A percentile compares a stretch with the other conserved stretches of the same genome.
These are phyloP conservation scores for Lomentospora prolificans DNA, from an alignment of 2,329 filamentous ascomycete species.

Conservation along the genomic window DNA sequence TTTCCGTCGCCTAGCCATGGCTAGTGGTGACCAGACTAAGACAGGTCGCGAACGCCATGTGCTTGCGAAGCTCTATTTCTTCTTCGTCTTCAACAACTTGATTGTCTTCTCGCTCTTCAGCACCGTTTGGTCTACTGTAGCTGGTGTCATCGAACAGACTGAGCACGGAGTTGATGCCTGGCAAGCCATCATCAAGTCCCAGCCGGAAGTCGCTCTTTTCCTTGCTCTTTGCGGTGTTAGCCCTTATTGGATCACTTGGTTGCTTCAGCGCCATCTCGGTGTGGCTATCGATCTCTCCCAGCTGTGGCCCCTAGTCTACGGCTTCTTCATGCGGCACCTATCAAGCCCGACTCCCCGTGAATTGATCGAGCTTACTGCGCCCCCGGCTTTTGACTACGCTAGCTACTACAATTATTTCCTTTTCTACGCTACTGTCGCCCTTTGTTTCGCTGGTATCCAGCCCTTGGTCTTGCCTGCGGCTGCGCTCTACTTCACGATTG, in stretches of 20 bases:
- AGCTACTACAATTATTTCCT: constrained; percentile 98
- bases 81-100: constrained; percentile 97
- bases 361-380: constrained; percentile 85
- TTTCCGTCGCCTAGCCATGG: constrained; percentile 77
- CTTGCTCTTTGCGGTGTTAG: constrained; percentile 71
- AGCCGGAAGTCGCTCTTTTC: constrained; percentile 57
- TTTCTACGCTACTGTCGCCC: constrained; percentile 81
- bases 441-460: constrained; percentile 78
- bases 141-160: constrained; percentile 51
- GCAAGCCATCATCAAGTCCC: constrained; percentile 54
- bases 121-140: constrained; percentile 65
- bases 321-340: constrained; percentile 77
- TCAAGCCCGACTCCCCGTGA: constrained; percentile 81
- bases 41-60: constrained; percentile 88
- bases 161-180: constrained; percentile 51
- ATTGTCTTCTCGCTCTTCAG: constrained; percentile 90
- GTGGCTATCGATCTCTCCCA: constrained; percentile 92
- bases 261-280: constrained; percentile 85
- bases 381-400: constrained; percentile 87
- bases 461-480: constrained; percentile 79
- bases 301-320: constrained; percentile 71
- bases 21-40: constrained; percentile 82
- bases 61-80: constrained; percentile 79
- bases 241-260: constrained; percentile 88
- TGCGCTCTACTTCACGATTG: constrained; percentile 80